phyloP scores from a whole-genome alignment of 2,329 filamentous ascomycete genomes.

The Pseudocercospora vitis region DNA sequence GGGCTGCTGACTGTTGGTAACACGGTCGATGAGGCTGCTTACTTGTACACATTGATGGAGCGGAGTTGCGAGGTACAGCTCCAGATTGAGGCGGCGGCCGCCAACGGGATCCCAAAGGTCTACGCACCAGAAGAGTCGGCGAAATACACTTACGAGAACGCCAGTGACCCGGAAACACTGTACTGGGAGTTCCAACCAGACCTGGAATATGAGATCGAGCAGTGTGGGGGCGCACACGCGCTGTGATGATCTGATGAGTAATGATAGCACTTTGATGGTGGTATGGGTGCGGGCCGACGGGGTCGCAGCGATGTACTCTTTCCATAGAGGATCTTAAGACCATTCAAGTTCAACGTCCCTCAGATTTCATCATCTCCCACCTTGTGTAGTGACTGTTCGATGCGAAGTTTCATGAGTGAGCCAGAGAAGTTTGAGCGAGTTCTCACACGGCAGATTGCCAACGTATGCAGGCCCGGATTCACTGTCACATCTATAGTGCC shows the following conservation, averaged over 20 bases:
- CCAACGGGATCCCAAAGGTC: slow-evolving; percentile 53
- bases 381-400: no score
- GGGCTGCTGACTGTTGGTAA: slow-evolving; percentile 68
- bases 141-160: slow-evolving; percentile 53
- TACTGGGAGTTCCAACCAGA: slow-evolving; percentile 57
- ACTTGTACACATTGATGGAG: slow-evolving; percentile 68
- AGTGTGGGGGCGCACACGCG: slow-evolving; percentile 31
- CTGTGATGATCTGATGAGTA: slow-evolving; percentile 9
- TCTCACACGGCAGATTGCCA: no score
- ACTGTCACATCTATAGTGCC: no score
- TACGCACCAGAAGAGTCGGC: slow-evolving; percentile 58
- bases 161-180: slow-evolving; percentile 49
- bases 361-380: no score
- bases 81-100: slow-evolving; percentile 65
- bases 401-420: neutral
- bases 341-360: no score
- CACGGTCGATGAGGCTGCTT: slow-evolving; percentile 74
- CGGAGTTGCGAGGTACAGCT: slow-evolving; percentile 68
- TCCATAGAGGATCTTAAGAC: no score
- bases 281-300: neutral
- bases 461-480: no score
- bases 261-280: neutral
- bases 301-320: neutral
- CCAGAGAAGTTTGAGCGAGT: no score
- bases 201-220: slow-evolving; percentile 43